These are phyloP conservation scores for Hanseniaspora sp. DNA, from an alignment of 1,139 yeast genomes.

Conservation along the genomic window DNA sequence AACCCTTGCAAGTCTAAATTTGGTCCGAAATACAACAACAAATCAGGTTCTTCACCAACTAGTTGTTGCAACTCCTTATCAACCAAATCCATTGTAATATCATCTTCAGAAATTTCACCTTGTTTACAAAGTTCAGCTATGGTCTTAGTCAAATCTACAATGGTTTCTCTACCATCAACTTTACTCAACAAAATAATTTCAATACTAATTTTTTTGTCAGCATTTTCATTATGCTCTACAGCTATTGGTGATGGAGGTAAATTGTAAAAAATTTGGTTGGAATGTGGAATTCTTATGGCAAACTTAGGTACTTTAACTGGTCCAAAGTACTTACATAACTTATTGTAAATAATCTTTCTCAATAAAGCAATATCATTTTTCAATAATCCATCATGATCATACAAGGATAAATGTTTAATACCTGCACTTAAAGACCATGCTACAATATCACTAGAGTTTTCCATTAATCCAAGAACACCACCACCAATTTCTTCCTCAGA, in stretches of 20 bases:
- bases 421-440: slow-evolving; percentile 90
- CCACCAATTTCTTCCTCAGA: slow-evolving; percentile 78
- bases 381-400: slow-evolving; percentile 67
- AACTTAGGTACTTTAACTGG: slow-evolving; percentile 54
- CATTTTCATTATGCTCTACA: not conserved
- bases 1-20: slow-evolving; percentile 77
- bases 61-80: slow-evolving; percentile 64
- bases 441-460: slow-evolving; percentile 62
- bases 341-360: slow-evolving; percentile 47
- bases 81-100: slow-evolving; percentile 61
- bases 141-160: slow-evolving; percentile 77
- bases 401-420: slow-evolving; percentile 56
- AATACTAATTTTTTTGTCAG: slow-evolving; percentile 36
- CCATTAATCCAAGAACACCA: slow-evolving; percentile 71
- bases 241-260: slow-evolving; percentile 30
- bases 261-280: slow-evolving; percentile 38
- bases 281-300: slow-evolving; percentile 51
- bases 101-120: slow-evolving; percentile 51
- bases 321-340: slow-evolving; percentile 66
- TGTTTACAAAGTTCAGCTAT: slow-evolving; percentile 64
- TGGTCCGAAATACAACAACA: slow-evolving; percentile 77
- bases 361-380: slow-evolving; percentile 47
- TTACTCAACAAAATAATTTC: slow-evolving; percentile 56
- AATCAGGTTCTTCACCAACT: slow-evolving; percentile 85
- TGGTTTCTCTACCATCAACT: slow-evolving; percentile 80